A percentile compares a stretch with the other conserved stretches of the same genome.
phyloP scores from a whole-genome alignment of 1,284 basidiomycete species.

The Anthracocystis walkeri region DNA sequence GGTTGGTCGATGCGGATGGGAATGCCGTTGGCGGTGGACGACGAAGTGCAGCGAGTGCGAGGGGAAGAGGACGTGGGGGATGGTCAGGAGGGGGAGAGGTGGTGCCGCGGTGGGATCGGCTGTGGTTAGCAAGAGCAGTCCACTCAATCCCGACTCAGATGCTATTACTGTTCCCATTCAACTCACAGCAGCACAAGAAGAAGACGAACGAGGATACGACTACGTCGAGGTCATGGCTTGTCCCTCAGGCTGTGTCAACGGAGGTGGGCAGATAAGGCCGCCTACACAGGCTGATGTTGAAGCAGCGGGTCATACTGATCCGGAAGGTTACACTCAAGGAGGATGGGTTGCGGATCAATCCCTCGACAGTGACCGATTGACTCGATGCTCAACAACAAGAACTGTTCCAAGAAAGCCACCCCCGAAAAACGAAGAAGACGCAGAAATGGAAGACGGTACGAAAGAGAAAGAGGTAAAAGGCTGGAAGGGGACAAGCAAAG shows the following conservation, averaged over 20 bases:
- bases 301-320: slow-evolving; percentile 20
- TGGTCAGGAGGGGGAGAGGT: slow-evolving; percentile 73
- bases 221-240: slow-evolving; percentile 99
- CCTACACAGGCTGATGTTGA: slow-evolving; percentile 34
- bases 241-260: slow-evolving; percentile 95
- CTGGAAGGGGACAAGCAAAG: slow-evolving; percentile 67
- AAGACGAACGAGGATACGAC: slow-evolving; percentile 79
- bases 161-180: neutral
- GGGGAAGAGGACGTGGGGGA: slow-evolving; percentile 66
- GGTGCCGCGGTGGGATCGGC: too few species aligned
- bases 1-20: slow-evolving; percentile 41
- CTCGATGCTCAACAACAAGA: slow-evolving; percentile 70
- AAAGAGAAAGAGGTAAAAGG: slow-evolving; percentile 47
- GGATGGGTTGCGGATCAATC: slow-evolving; percentile 35
- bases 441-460: slow-evolving; percentile 25
- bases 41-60: slow-evolving; percentile 12
- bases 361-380: slow-evolving; percentile 71
- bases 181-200: slow-evolving; percentile 34
- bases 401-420: slow-evolving; percentile 65
- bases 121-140: slow-evolving; percentile 55
- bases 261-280: slow-evolving; percentile 82
- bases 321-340: slow-evolving; percentile 37
- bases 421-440: slow-evolving; percentile 68
- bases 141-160: slow-evolving; percentile 24
- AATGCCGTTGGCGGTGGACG: slow-evolving; percentile 14